Conservation (phyloP, 495 filamentous ascomycete genomes). For the Penicillium paxilli region DNA sequence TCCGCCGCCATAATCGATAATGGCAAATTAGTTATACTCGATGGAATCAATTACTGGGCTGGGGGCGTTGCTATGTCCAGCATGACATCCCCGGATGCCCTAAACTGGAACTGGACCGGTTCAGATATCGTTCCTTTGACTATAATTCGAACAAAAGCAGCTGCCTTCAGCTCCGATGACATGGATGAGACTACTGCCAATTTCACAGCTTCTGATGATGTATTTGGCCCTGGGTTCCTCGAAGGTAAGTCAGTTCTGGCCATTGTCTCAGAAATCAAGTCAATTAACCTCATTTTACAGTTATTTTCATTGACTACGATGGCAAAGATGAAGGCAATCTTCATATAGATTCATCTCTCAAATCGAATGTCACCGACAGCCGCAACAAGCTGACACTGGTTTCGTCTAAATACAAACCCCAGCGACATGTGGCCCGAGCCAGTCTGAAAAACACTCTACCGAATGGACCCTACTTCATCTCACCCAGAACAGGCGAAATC, state of each 20-base stretch:
- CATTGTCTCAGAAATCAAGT: not conserved
- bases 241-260: slow-evolving; percentile 21
- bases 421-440: not conserved
- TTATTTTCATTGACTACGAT: slow-evolving; percentile 5
- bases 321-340: slow-evolving; percentile 1
- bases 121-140: slow-evolving; percentile 40
- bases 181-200: slow-evolving; percentile 25
- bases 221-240: slow-evolving; percentile 40
- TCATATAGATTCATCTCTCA: slow-evolving; percentile 1
- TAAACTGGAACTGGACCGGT: slow-evolving; percentile 22
- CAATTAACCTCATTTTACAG: not conserved
- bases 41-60: slow-evolving; percentile 45
- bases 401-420: slow-evolving; percentile 4
- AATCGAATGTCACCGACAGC: not conserved
- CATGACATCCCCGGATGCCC: slow-evolving; percentile 13
- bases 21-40: slow-evolving; percentile 39
- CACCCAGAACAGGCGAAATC: slow-evolving; percentile 33
- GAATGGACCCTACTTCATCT: slow-evolving; percentile 50
- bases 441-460: slow-evolving; percentile 25
- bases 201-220: slow-evolving; percentile 39
- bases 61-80: slow-evolving; percentile 18
- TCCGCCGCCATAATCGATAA: slow-evolving; percentile 21
- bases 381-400: slow-evolving; percentile 9
- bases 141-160: slow-evolving; percentile 26
- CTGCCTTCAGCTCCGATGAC: slow-evolving; percentile 8